Percentiles rank a stretch among this genome's conserved stretches.
These are phyloP conservation scores for Phylloporus sp. DNA, from an alignment of 768 basidiomycete genomes.

Conservation along the genomic window DNA sequence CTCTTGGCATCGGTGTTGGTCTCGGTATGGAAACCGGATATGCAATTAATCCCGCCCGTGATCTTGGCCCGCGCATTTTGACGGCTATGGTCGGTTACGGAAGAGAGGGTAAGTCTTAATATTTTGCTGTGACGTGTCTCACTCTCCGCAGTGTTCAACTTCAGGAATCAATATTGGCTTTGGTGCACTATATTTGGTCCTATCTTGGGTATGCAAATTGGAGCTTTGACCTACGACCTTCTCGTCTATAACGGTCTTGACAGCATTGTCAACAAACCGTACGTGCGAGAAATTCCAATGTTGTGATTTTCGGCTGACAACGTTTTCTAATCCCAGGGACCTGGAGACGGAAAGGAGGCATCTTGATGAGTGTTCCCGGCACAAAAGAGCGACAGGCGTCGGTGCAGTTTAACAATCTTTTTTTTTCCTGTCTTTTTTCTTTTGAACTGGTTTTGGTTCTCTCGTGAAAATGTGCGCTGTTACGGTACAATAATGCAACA, in stretches of 20 bases:
- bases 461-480: neutral
- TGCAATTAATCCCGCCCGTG: slow-evolving; percentile 69
- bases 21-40: slow-evolving; percentile 66
- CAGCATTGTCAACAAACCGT: slow-evolving; percentile 53
- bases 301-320: neutral
- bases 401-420: slow-evolving; percentile 10
- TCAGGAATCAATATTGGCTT: slow-evolving; percentile 63
- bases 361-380: slow-evolving; percentile 7
- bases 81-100: slow-evolving; percentile 77
- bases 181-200: slow-evolving; percentile 65
- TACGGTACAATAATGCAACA: neutral
- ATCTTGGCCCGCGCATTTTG: slow-evolving; percentile 64
- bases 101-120: slow-evolving; percentile 36
- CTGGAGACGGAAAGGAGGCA: slow-evolving; percentile 14
- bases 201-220: slow-evolving; percentile 54
- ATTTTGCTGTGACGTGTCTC: neutral
- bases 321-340: slow-evolving; percentile 7
- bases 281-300: slow-evolving; percentile 2
- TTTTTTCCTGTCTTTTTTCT: neutral
- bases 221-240: slow-evolving; percentile 53
- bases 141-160: slow-evolving; percentile 20
- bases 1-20: slow-evolving; percentile 55
- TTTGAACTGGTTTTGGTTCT: neutral
- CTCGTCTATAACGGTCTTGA: slow-evolving; percentile 56
- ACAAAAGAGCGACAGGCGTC: neutral